These are phyloP conservation scores for Alternaria sp. DNA, from an alignment of 2,329 filamentous ascomycete species.

Conservation along the genomic window DNA sequence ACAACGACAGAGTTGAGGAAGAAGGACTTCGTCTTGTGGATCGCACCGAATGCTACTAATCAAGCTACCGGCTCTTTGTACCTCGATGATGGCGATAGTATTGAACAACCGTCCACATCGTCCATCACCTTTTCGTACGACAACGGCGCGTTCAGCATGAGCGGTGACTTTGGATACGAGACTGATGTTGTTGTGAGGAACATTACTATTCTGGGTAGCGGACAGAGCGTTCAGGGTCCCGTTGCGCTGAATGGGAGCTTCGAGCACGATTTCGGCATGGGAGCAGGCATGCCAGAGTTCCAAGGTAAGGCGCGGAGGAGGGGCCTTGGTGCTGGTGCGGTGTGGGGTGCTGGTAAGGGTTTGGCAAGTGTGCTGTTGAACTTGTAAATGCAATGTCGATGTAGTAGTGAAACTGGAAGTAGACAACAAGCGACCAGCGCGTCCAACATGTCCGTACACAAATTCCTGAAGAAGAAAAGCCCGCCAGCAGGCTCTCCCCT, in stretches of 20 bases:
- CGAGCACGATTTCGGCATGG: conserved; percentile 14
- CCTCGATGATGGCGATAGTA: conserved; percentile 76
- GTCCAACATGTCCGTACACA: background rate
- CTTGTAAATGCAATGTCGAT: conserved; percentile 3
- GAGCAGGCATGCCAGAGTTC: conserved; percentile 5
- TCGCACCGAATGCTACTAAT: conserved; percentile 70
- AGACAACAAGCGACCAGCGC: background rate
- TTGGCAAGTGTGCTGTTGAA: background rate
- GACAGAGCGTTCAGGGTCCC: conserved; percentile 65
- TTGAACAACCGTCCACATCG: conserved; percentile 66
- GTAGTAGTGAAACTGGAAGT: background rate
- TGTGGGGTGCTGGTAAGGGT: background rate
- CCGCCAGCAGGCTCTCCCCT: background rate
- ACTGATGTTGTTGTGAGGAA: conserved; percentile 37
- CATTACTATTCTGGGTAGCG: conserved; percentile 38
- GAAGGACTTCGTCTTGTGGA: conserved; percentile 74
- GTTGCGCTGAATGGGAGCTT: conserved; percentile 31
- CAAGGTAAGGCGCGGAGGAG: background rate
- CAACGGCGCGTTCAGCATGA: conserved; percentile 61
- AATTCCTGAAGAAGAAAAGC: background rate
- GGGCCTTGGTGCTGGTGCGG: background rate
- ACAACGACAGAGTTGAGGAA: conserved; percentile 70
- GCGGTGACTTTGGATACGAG: conserved; percentile 64
- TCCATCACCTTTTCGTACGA: conserved; percentile 68
- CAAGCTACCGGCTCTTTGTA: conserved; percentile 74